A percentile compares a stretch with the other conserved stretches of the same genome.
phyloP scores from a whole-genome alignment of 495 filamentous ascomycete species.

The Lindgomyces ingoldianus region DNA sequence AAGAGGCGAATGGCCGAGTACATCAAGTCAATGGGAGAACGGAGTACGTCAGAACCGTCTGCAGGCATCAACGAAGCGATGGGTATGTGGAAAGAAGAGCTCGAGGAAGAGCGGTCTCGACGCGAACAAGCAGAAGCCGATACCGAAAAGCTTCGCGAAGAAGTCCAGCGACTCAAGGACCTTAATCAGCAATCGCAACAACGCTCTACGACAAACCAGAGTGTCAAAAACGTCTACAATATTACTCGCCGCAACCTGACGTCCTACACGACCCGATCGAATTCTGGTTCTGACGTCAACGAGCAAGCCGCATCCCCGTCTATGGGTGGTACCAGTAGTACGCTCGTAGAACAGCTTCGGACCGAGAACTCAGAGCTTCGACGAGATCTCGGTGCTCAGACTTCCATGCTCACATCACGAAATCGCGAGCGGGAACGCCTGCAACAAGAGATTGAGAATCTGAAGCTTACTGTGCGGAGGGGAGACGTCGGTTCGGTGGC shows the following conservation, averaged over 20 bases:
- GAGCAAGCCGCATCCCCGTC: conserved; percentile 51
- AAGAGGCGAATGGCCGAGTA: conserved; percentile 80
- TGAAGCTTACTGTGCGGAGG: conserved; percentile 81
- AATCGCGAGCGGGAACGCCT: conserved; percentile 93
- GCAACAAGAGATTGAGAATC: conserved; percentile 94
- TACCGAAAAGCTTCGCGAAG: conserved; percentile 79
- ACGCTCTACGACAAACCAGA: conserved; percentile 50
- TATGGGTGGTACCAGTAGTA: conserved; percentile 61
- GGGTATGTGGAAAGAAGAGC: conserved; percentile 90
- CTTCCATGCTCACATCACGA: conserved; percentile 94
- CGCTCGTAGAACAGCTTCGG: conserved; percentile 77
- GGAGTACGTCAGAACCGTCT: conserved; percentile 62
- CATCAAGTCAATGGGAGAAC: conserved; percentile 69
- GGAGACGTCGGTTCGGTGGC: conserved; percentile 66
- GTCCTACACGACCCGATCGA: conserved; percentile 61
- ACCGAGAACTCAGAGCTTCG: conserved; percentile 92
- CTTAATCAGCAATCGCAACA: conserved; percentile 49
- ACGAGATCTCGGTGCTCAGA: conserved; percentile 91
- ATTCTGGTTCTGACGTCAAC: conserved; percentile 58
- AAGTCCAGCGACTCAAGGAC: conserved; percentile 71
- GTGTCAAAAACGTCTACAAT: conserved; percentile 60
- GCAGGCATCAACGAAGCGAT: conserved; percentile 81
- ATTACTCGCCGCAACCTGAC: conserved; percentile 60
- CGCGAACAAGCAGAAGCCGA: conserved; percentile 90
- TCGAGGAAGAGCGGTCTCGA: conserved; percentile 88